Percentiles rank a stretch among this genome's conserved stretches.
These are phyloP conservation scores for Neurospora sp. DNA, from an alignment of 495 filamentous ascomycete genomes.

Conservation along the genomic window DNA sequence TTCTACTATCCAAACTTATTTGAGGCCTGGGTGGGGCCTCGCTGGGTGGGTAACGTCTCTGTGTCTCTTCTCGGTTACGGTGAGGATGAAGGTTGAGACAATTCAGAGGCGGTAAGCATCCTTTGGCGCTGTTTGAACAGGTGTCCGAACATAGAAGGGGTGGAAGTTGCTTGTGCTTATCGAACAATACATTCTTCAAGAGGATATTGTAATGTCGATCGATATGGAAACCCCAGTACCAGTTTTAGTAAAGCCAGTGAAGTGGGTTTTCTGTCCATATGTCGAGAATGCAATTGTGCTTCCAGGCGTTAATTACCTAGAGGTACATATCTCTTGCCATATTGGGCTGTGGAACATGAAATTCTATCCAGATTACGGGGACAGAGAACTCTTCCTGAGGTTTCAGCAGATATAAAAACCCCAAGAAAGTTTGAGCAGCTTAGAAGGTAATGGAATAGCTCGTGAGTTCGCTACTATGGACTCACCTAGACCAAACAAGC, in stretches of 20 bases:
- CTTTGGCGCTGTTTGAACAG: background rate
- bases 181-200: background rate
- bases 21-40: background rate
- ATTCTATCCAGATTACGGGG: background rate
- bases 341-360: background rate
- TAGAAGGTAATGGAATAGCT: background rate
- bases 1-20: background rate
- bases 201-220: background rate
- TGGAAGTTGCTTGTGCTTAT: background rate
- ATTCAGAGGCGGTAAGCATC: background rate
- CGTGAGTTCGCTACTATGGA: background rate
- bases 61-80: background rate
- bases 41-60: background rate
- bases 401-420: background rate
- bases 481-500: background rate
- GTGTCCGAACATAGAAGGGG: background rate
- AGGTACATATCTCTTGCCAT: background rate
- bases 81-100: background rate
- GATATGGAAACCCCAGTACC: background rate
- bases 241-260: background rate
- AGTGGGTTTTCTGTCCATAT: background rate
- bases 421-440: background rate
- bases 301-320: background rate
- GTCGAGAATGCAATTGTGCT: background rate
- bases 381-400: background rate